These are phyloP conservation scores for Bolboschoenus planiculmis DNA, from an alignment of 176 grass and related monocot genomes.

Conservation along the genomic window DNA sequence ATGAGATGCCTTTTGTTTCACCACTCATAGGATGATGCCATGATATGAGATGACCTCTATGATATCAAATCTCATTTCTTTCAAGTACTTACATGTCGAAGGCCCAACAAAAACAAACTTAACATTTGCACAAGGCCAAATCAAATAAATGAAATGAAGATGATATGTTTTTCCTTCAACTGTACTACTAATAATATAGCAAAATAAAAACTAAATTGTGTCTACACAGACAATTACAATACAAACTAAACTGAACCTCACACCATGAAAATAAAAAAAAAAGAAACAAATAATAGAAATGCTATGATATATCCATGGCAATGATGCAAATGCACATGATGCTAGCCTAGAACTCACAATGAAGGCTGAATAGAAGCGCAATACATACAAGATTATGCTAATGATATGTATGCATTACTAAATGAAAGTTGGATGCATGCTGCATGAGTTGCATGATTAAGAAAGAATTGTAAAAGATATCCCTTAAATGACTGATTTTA, in stretches of 20 bases:
- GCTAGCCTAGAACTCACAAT: not conserved
- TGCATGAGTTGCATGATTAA: constrained; percentile 59
- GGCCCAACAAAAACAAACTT: not conserved
- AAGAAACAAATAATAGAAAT: not conserved
- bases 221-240: constrained; percentile 17
- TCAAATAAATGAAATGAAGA: constrained; percentile 20
- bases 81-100: not conserved
- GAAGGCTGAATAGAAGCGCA: not conserved
- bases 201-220: constrained; percentile 9
- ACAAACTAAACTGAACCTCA: constrained; percentile 11
- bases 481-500: constrained; percentile 37
- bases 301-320: constrained; percentile 10
- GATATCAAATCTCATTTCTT: constrained; percentile 18
- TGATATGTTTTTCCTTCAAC: constrained; percentile 6
- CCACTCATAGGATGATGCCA: constrained; percentile 49
- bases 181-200: not conserved
- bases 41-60: constrained; percentile 50
- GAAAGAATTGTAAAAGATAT: constrained; percentile 55
- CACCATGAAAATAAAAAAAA: not conserved
- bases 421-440: constrained; percentile 29
- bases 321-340: constrained; percentile 9
- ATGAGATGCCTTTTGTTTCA: constrained; percentile 13
- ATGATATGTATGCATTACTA: constrained; percentile 17
- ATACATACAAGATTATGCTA: constrained; percentile 12
- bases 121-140: constrained; percentile 6